These are phyloP conservation scores for Dactylis glomerata DNA, from an alignment of 176 grass and related monocot species.

Conservation along the genomic window DNA sequence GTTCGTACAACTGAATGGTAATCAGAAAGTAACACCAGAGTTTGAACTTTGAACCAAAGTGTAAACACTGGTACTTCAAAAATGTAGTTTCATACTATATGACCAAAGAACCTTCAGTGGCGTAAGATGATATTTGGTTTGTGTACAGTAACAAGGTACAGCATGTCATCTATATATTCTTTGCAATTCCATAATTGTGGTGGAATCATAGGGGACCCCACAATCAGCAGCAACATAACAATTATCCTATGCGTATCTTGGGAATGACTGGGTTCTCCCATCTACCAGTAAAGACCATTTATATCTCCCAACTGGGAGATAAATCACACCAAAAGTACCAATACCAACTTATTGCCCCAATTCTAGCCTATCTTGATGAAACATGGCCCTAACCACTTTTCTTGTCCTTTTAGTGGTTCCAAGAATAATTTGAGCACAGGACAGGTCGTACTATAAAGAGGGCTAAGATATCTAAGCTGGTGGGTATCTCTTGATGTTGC, in stretches of 20 bases:
- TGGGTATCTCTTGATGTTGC: background rate
- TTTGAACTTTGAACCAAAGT: background rate
- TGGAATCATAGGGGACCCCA: background rate
- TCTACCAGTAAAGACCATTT: background rate
- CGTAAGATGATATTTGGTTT: background rate
- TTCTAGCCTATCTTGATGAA: background rate
- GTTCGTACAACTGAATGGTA: background rate
- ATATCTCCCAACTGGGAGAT: background rate
- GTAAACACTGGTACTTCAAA: background rate
- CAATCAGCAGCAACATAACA: background rate
- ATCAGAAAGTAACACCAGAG: background rate
- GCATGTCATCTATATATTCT: background rate
- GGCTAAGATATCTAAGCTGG: background rate
- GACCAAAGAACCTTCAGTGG: background rate
- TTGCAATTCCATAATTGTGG: background rate
- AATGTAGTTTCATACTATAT: background rate
- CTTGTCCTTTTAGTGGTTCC: background rate
- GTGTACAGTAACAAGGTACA: background rate
- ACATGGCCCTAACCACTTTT: too few species aligned
- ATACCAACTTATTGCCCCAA: constrained; percentile 7
- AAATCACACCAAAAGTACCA: background rate
- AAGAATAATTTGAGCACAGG: background rate
- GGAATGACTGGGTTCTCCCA: background rate
- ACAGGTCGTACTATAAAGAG: background rate
- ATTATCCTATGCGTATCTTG: background rate